Evolutionary conservation across 306 rosid genomes (phyloP).

Genomic region (Castanea sativa): DNA sequence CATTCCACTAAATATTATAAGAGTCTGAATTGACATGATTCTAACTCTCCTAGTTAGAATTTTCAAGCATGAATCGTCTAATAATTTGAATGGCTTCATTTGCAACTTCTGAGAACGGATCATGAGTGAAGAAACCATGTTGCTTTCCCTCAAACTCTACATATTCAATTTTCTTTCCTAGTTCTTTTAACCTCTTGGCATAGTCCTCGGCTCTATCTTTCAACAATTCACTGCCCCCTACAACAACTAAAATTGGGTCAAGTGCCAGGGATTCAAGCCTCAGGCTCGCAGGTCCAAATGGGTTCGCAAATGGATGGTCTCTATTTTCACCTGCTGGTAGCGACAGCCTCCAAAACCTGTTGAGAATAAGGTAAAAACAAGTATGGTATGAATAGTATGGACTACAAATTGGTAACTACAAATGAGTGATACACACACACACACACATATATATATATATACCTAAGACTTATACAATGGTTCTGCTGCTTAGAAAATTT

Average conservation of each 20-base stretch:
- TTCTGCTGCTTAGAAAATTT: no score
- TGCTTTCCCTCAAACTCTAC: conserved; percentile 69
- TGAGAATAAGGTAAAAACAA: background rate
- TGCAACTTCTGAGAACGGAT: conserved; percentile 51
- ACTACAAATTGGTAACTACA: background rate
- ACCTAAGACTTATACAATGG: no score
- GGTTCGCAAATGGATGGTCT: conserved; percentile 84
- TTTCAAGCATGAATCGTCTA: conserved; percentile 45
- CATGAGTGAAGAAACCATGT: conserved; percentile 78
- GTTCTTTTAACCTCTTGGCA: conserved; percentile 42
- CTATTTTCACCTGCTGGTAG: conserved; percentile 65
- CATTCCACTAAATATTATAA: background rate
- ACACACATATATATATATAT: no score
- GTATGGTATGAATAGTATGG: background rate
- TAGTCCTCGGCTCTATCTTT: conserved; percentile 73
- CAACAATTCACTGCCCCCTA: conserved; percentile 71
- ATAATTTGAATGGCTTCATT: conserved; percentile 48
- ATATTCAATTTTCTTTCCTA: conserved; percentile 58
- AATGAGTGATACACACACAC: background rate
- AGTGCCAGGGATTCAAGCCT: conserved; percentile 42
- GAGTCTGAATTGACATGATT: background rate
- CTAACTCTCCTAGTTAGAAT: conserved; percentile 28
- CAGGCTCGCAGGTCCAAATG: conserved; percentile 58
- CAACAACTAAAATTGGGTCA: conserved; percentile 65
- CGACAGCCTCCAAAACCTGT: conserved; percentile 94